Evolutionary conservation across 345 rosid genomes (phyloP).

Genomic region (Salix brachista): DNA sequence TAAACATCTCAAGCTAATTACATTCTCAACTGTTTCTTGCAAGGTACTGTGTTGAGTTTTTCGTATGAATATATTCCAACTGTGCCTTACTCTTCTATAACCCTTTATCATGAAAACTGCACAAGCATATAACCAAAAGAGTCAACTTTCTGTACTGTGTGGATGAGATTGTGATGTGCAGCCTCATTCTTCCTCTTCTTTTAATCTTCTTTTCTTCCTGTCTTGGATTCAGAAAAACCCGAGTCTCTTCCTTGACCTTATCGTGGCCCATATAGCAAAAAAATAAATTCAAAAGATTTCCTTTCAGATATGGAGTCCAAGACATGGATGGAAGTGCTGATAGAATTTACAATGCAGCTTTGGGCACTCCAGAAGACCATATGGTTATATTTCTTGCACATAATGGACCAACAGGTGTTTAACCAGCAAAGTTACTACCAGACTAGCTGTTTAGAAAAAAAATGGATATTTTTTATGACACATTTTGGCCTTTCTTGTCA

Average conservation of each 20-base stretch:
- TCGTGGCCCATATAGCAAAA: not conserved
- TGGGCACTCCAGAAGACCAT: constrained; percentile 69
- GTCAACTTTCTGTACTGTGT: not conserved
- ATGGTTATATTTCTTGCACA: constrained; percentile 72
- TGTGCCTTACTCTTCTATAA: not conserved
- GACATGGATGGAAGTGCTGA: constrained; percentile 64
- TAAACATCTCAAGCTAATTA: too few species aligned
- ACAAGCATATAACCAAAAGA: not conserved
- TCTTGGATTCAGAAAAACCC: not conserved
- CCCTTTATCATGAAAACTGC: not conserved
- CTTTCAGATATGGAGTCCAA: constrained; percentile 65
- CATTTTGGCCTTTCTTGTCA: constrained; percentile 24
- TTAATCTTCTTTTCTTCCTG: not conserved
- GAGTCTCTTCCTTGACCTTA: not conserved
- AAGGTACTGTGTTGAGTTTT: not conserved
- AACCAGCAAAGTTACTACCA: not conserved
- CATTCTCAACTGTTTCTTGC: not conserved
- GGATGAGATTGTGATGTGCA: constrained; percentile 1
- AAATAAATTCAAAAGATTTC: not conserved
- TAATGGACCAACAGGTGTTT: constrained; percentile 74
- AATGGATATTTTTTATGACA: not conserved
- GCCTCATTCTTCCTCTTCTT: not conserved
- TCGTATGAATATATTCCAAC: not conserved
- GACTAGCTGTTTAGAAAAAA: not conserved
- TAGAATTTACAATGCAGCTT: constrained; percentile 54